Evolutionary conservation across 768 basidiomycete genomes (phyloP), one percentile per base, ranked within the genome.

Genomic region (Mrakia hoshinonis): DNA sequence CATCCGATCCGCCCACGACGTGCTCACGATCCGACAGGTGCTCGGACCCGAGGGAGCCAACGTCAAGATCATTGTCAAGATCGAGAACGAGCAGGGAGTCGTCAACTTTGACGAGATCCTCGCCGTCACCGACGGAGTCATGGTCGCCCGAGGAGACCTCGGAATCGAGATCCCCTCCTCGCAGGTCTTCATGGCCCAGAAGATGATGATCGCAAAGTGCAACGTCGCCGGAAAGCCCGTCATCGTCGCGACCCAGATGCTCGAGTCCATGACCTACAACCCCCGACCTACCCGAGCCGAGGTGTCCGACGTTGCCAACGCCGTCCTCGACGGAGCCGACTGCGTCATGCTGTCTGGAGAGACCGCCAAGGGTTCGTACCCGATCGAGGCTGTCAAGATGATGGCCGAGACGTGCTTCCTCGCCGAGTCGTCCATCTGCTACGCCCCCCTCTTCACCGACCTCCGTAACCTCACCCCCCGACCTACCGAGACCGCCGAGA

Each of bases 331-430:
- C 79, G 96, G 96, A 72, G 87, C 96, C 52, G 96, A 99, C 83
- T 98, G 96, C 81, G 96, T 99, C 64, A 99, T 99, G 96, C 83
- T 99, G 80, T 97, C 95, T 26, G 96, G 96, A 73, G 96, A 99
- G 83, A 99, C 96, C 69, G 96, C 96, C 72, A 99, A 98, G 84
- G 96, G 96, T 73, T 82, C 85, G 74, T 99, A 99, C 81, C 96
- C 96, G 66, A 86, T 97, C 78, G 87, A 95, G 80, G 94, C 96
- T 64, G 94, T 99, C 75, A 85, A 92, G 76, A 95, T 98, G 95
- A 99, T 99, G 96, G 96, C 95, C 66, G 96, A 99, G 84, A 98
- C 94, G 3, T 97, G 95, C 80, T 85, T 92, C 77, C 88, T 99
- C 74, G 95, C 96, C 71, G 96, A 99, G 82, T 85, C 89, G 58